Evolutionary conservation across 2,329 filamentous ascomycete genomes (phyloP).

Genomic region (Hymenoscyphus fraxineus): DNA sequence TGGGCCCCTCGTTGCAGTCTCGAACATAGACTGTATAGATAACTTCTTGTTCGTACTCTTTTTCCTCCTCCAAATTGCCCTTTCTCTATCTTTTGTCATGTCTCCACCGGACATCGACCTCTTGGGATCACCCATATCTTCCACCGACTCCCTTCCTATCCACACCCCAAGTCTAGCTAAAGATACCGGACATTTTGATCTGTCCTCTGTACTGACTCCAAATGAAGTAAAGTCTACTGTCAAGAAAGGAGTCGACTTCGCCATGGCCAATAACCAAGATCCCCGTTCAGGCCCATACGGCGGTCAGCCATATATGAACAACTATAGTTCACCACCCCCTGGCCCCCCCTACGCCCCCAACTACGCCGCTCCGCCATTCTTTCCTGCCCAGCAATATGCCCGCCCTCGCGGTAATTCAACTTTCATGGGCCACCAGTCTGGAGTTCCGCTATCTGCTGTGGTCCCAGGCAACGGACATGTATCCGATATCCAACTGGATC

Average conservation of each 20-base stretch:
- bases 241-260: background rate
- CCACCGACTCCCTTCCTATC: slow-evolving; percentile 4
- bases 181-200: slow-evolving; percentile 17
- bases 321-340: background rate
- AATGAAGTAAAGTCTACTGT: slow-evolving; percentile 10
- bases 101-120: background rate
- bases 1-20: background rate
- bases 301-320: background rate
- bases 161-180: background rate
- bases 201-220: slow-evolving; percentile 25
- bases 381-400: background rate
- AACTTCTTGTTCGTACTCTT: slow-evolving; percentile 12
- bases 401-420: background rate
- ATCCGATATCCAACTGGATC: slow-evolving; percentile 23
- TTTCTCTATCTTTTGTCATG: background rate
- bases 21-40: slow-evolving; percentile 23
- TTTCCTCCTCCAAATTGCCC: background rate
- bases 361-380: slow-evolving; percentile 4
- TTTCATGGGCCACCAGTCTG: slow-evolving; percentile 3
- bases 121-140: slow-evolving; percentile 5
- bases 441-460: slow-evolving; percentile 22
- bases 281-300: background rate
- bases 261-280: background rate
- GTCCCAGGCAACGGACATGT: slow-evolving; percentile 25
- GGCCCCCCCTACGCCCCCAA: slow-evolving; percentile 23